Conservation (phyloP, 2,329 filamentous ascomycete species). For the Aspergillus sp. region DNA sequence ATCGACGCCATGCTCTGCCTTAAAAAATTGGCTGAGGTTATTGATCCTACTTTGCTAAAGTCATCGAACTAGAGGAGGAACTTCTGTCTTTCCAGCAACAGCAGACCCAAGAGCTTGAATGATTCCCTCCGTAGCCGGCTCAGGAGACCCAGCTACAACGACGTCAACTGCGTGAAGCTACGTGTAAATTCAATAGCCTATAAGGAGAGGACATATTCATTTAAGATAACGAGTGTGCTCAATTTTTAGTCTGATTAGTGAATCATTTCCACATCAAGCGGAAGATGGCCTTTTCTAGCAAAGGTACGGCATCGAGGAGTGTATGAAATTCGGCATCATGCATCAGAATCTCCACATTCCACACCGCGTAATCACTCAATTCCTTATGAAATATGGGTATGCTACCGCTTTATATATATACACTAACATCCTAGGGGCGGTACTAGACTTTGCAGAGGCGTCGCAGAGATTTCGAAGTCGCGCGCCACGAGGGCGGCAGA, state of each 20-base stretch:
- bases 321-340: conserved; percentile 13
- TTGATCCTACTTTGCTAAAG: not conserved
- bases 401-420: no score
- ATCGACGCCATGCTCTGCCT: not conserved
- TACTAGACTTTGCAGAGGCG: no score
- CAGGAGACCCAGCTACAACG: not conserved
- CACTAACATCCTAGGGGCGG: no score
- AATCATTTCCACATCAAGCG: not conserved
- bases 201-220: not conserved
- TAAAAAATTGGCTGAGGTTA: not conserved
- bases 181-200: not conserved
- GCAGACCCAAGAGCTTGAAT: not conserved
- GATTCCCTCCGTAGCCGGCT: no score
- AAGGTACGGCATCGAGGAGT: conserved; percentile 6
- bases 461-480: no score
- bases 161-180: not conserved
- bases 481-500: no score
- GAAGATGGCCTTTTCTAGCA: not conserved
- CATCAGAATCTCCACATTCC: conserved; percentile 18
- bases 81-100: not conserved
- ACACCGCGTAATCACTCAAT: conserved; percentile 12
- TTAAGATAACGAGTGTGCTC: not conserved
- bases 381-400: not conserved
- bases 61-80: not conserved
- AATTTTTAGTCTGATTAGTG: not conserved